These are phyloP conservation scores for Heterococcus sp. DNA, from an alignment of 108 stramenopile species.

Conservation along the genomic window DNA sequence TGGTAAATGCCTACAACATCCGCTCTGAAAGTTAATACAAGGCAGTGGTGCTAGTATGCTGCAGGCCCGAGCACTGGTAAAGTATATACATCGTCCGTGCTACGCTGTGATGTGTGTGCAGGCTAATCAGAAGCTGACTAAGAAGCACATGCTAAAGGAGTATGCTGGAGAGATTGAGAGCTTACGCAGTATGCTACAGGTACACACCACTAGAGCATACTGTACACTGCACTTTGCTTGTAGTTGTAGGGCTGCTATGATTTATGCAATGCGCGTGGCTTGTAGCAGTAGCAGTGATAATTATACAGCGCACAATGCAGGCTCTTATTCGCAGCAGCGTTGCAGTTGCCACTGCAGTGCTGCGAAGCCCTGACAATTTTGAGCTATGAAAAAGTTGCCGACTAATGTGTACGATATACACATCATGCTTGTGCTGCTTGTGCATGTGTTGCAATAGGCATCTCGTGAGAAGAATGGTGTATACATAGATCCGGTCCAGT, in stretches of 20 bases:
- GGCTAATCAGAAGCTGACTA: constrained; percentile 59
- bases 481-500: constrained; percentile 54
- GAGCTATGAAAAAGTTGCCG: too few relatives aligned
- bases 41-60: neutral
- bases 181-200: constrained; percentile 39
- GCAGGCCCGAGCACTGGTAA: neutral
- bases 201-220: constrained; percentile 9
- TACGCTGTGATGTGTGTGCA: neutral
- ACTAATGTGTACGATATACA: too few relatives aligned
- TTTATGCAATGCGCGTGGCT: too few relatives aligned
- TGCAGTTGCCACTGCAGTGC: too few relatives aligned
- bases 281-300: too few relatives aligned
- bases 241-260: too few relatives aligned
- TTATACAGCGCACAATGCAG: too few relatives aligned
- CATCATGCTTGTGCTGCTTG: too few relatives aligned
- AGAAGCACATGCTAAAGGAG: constrained; percentile 59
- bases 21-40: neutral
- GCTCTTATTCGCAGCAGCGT: too few relatives aligned
- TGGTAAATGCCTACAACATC: neutral
- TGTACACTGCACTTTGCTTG: too few relatives aligned
- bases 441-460: too few relatives aligned
- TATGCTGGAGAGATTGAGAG: constrained; percentile 53
- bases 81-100: neutral
- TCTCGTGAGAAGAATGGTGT: constrained; percentile 64
- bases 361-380: constrained; percentile 27